Conservation (phyloP, 176 grass and related monocot genomes). For the Juncus effusus region DNA sequence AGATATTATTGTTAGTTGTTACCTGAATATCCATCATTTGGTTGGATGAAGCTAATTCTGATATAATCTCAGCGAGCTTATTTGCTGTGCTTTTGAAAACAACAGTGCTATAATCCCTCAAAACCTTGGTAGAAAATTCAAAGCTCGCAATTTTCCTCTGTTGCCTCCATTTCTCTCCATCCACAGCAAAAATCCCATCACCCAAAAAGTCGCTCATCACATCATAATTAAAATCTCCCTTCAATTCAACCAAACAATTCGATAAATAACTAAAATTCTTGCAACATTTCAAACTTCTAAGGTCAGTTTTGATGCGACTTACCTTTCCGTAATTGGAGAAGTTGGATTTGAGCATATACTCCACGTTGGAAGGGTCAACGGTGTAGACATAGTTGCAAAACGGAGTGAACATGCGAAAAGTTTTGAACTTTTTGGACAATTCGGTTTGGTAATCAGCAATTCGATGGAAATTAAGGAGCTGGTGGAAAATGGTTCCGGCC, state of each 20-base stretch:
- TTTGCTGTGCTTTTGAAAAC: slow-evolving; percentile 55
- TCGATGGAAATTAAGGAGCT: slow-evolving; percentile 42
- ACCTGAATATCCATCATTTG: slow-evolving; percentile 44
- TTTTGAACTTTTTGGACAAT: slow-evolving; percentile 44
- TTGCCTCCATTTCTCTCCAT: slow-evolving; percentile 69
- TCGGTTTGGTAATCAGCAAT: slow-evolving; percentile 48
- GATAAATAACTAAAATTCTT: background rate
- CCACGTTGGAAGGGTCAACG: slow-evolving; percentile 57
- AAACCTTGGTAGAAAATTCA: slow-evolving; percentile 61
- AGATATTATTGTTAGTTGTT: background rate
- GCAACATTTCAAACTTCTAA: background rate
- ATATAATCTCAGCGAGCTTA: slow-evolving; percentile 47
- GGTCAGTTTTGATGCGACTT: background rate
- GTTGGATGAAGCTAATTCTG: slow-evolving; percentile 9
- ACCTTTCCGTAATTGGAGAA: slow-evolving; percentile 80
- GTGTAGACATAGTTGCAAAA: slow-evolving; percentile 60
- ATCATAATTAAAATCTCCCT: slow-evolving; percentile 36
- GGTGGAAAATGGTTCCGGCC: slow-evolving; percentile 58
- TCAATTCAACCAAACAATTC: background rate
- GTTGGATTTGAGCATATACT: slow-evolving; percentile 85
- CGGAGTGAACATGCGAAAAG: slow-evolving; percentile 56
- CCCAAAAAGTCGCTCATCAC: slow-evolving; percentile 51
- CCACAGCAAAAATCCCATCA: slow-evolving; percentile 77
- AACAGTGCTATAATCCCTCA: slow-evolving; percentile 62
- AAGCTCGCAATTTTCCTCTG: slow-evolving; percentile 74